A percentile compares a stretch with the other conserved stretches of the same genome.
Evolutionary conservation across 345 rosid species (phyloP).

Genomic region (Aethionema arabicum): DNA sequence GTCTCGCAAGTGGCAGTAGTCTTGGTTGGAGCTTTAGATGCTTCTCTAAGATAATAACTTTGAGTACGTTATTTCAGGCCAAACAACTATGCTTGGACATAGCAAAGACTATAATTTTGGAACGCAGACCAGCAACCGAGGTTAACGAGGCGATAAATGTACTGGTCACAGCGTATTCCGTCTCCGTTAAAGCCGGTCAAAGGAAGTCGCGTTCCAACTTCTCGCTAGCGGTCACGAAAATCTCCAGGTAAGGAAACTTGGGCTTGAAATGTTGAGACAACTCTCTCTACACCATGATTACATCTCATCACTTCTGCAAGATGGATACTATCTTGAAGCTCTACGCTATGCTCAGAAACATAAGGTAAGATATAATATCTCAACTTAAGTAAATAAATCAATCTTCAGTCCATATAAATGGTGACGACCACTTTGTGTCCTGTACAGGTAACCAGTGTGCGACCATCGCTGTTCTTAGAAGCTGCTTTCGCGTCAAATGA

Average conservation of each 20-base stretch:
- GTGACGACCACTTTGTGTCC: no score
- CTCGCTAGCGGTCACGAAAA: conserved; percentile 76
- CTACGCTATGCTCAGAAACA: conserved; percentile 81
- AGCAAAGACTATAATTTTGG: conserved; percentile 70
- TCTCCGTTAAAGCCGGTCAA: conserved; percentile 79
- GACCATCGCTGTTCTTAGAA: conserved; percentile 75
- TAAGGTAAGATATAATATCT: conserved; percentile 51
- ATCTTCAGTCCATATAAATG: no score
- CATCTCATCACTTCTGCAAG: conserved; percentile 67
- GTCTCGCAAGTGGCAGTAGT: conserved; percentile 5
- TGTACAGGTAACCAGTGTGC: conserved; percentile 65
- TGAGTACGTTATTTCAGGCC: conserved; percentile 55
- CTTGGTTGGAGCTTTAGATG: conserved; percentile 27
- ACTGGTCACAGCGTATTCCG: conserved; percentile 67
- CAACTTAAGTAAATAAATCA: background rate
- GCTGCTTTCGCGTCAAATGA: conserved; percentile 76
- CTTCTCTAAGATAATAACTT: conserved; percentile 7
- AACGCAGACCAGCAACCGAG: conserved; percentile 77
- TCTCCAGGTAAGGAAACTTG: conserved; percentile 73
- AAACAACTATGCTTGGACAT: conserved; percentile 82
- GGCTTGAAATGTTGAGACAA: conserved; percentile 90
- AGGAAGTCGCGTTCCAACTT: conserved; percentile 92
- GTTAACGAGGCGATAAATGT: conserved; percentile 81
- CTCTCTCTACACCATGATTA: conserved; percentile 84
- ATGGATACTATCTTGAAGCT: conserved; percentile 90